phyloP scores from a whole-genome alignment of 1,284 basidiomycete genomes.

The Apiotrichum domesticum region DNA sequence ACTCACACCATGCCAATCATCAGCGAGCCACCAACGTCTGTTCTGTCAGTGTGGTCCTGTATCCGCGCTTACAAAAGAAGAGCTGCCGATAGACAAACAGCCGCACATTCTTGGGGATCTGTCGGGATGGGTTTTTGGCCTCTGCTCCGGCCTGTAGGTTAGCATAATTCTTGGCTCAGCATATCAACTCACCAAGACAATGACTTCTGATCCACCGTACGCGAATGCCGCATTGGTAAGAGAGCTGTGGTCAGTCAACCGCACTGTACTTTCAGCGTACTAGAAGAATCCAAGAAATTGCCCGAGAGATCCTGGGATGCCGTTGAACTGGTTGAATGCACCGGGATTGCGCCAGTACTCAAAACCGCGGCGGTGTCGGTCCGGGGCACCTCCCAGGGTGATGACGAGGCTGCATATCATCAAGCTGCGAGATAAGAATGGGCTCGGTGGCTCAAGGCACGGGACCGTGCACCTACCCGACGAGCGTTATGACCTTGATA shows the following conservation, averaged over 20 bases:
- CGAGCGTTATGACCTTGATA: conserved; percentile 71
- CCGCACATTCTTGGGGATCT: conserved; percentile 67
- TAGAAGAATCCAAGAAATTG: conserved; percentile 25
- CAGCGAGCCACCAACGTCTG: conserved; percentile 59
- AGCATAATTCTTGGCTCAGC: no score
- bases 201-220: conserved; percentile 33
- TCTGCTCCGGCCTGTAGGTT: conserved; percentile 37
- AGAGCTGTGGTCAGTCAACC: conserved; percentile 15
- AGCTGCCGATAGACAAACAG: conserved; percentile 69
- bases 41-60: conserved; percentile 57
- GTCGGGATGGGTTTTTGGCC: conserved; percentile 59
- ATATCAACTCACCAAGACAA: conserved; percentile 31
- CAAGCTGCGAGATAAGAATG: conserved; percentile 40
- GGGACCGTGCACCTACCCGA: not conserved
- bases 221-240: conserved; percentile 12
- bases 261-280: not conserved
- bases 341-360: conserved; percentile 64
- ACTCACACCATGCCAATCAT: conserved; percentile 63
- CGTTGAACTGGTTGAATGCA: conserved; percentile 46
- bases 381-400: conserved; percentile 63
- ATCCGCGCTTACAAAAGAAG: conserved; percentile 50
- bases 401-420: conserved; percentile 62
- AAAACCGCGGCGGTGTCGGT: conserved; percentile 48
- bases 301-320: conserved; percentile 5
- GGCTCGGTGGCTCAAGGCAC: not conserved